These are phyloP conservation scores for Iris pallida DNA, from an alignment of 116 monocot species.

Conservation along the genomic window DNA sequence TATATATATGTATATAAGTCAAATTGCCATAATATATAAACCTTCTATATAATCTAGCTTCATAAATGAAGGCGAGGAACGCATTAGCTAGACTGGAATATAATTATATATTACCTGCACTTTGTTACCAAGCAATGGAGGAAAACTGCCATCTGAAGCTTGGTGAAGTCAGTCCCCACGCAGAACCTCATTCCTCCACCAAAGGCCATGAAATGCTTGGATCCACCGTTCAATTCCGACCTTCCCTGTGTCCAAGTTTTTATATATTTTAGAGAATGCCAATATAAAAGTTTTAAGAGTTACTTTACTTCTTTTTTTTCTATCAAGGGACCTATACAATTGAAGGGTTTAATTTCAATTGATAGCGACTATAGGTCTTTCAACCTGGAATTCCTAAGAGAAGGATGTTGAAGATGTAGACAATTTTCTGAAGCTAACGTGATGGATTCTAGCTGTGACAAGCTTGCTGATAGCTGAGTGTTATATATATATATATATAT, in stretches of 20 bases:
- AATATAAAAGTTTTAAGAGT: not conserved
- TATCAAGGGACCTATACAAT: not conserved
- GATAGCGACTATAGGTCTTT: too few relatives aligned
- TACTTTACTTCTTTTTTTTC: not conserved
- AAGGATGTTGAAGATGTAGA: too few relatives aligned
- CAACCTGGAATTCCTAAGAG: too few relatives aligned
- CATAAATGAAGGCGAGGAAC: not conserved
- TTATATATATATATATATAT: too few relatives aligned
- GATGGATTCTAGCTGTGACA: too few relatives aligned
- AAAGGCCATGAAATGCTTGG: slow-evolving; percentile 58
- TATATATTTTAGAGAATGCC: not conserved
- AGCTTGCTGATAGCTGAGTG: too few relatives aligned
- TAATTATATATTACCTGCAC: slow-evolving; percentile 26
- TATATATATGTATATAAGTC: too few relatives aligned
- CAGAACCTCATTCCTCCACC: slow-evolving; percentile 55
- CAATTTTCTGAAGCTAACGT: too few relatives aligned
- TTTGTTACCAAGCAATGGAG: slow-evolving; percentile 50
- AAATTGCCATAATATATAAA: too few relatives aligned
- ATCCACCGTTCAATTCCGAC: slow-evolving; percentile 26
- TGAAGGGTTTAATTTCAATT: too few relatives aligned
- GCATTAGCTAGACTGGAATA: not conserved
- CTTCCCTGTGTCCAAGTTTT: slow-evolving; percentile 13
- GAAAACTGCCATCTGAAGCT: slow-evolving; percentile 55
- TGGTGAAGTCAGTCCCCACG: slow-evolving; percentile 48
- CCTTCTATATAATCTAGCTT: not conserved